Evolutionary conservation across 2,329 filamentous ascomycete genomes (phyloP), one percentile per base, ranked within the genome.

Genomic region (Iodosphaeria phyllophila): DNA sequence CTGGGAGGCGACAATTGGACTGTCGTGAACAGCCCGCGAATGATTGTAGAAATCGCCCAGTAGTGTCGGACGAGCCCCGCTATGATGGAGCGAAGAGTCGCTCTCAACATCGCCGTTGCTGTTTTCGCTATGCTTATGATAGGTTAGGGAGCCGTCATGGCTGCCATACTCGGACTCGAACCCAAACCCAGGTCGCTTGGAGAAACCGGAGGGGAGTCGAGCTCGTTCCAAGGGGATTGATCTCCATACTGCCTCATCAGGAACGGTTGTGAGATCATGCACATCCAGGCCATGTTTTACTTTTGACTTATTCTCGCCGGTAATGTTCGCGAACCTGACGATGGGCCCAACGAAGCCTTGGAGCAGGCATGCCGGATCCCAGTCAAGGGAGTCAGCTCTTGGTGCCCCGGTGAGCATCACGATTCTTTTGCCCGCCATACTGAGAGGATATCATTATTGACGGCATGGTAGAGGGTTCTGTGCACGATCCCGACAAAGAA

Each of bases 11-110:
- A 40, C 11, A 73, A 51, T 30, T 75, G 64, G 2, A 9, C 69
- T 64, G 32, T 78, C 61, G 41, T 91, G 69, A 9, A 74, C 51
- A 2, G 70, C 64, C 24, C 91, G 60, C 0, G 80, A 89, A 38
- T 86, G 69, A 33, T 89, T 67, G 37, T 80, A 77, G 44, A 89
- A 91, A 28, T 72, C 61, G 4, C 65, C 62, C 4, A 73, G 46
- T 0, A 56, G 32, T 11, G 51, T 42, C 15, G 46, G 33, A 11
- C 24, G 19, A 6, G 15, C 5, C n/a, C 14, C 23, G 6, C 18
- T 13, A 8, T 10, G 16, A 4, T n/a, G n/a, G n/a, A n/a, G n/a
- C n/a, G n/a, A n/a, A n/a, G n/a, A n/a, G n/a, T n/a, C n/a, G 24
- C 32, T 44, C 3, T 42, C 43, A 6, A 54, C 52, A 23, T 50